Conservation (phyloP, 1,284 basidiomycete species). For the Melampsora larici-populina region DNA sequence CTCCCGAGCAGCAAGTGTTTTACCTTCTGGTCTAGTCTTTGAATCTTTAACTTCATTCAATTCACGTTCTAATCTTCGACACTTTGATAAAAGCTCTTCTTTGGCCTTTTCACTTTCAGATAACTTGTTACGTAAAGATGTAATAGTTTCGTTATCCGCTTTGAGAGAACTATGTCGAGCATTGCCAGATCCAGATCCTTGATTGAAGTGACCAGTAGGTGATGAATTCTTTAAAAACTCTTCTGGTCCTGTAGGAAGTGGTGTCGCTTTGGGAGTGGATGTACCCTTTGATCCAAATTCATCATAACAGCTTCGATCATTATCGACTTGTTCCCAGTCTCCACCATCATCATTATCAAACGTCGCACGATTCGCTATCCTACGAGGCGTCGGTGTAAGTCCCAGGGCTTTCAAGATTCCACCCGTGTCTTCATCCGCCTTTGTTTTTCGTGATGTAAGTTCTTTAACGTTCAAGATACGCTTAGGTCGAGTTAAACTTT, state of each 20-base stretch:
- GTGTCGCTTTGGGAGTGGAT: not conserved
- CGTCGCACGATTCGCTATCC: not conserved
- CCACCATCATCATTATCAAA: conserved; percentile 3
- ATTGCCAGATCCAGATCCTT: not conserved
- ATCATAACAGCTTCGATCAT: not conserved
- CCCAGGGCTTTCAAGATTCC: conserved; percentile 39
- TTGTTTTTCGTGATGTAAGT: conserved; percentile 29
- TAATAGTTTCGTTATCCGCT: not conserved
- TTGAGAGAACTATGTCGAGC: conserved; percentile 5
- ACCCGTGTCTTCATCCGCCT: conserved; percentile 36
- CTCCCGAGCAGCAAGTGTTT: conserved; percentile 20
- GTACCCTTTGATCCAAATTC: not conserved
- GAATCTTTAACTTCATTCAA: conserved; percentile 15
- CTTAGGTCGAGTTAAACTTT: not conserved
- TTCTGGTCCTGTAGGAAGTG: not conserved
- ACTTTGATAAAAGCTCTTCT: conserved; percentile 11
- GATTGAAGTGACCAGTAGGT: not conserved
- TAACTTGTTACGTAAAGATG: conserved; percentile 18
- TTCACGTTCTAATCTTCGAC: conserved; percentile 28
- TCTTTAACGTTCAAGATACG: conserved; percentile 25
- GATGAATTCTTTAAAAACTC: not conserved
- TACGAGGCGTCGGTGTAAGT: conserved; percentile 19
- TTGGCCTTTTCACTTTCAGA: conserved; percentile 14
- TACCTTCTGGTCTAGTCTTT: conserved; percentile 17
- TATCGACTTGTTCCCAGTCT: conserved; percentile 38